These are phyloP conservation scores for Botrytis deweyae DNA, from an alignment of 2,329 filamentous ascomycete genomes.

Conservation along the genomic window DNA sequence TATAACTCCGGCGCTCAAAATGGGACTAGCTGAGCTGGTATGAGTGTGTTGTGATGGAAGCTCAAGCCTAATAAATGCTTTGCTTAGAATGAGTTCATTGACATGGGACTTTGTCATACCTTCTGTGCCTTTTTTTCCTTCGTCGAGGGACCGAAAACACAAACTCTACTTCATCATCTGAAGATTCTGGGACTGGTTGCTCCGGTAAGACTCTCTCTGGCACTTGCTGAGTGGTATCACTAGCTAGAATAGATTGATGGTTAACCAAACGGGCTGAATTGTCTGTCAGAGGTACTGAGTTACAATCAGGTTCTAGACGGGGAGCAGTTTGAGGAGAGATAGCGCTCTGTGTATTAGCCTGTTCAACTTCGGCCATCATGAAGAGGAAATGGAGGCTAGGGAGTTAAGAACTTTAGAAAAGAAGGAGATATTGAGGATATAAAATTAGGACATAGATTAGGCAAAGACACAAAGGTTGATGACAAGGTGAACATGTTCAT, in stretches of 20 bases:
- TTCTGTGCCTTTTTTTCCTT: slow-evolving; percentile 42
- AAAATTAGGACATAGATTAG: neutral
- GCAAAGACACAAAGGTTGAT: slow-evolving; percentile 17
- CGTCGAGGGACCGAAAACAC: slow-evolving; percentile 45
- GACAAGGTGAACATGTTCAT: neutral
- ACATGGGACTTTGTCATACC: slow-evolving; percentile 26
- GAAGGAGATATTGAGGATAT: slow-evolving; percentile 7
- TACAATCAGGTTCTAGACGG: neutral
- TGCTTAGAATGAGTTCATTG: neutral
- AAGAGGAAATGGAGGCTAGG: neutral
- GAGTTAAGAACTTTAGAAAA: slow-evolving; percentile 4
- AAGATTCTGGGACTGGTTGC: slow-evolving; percentile 27
- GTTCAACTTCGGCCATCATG: neutral
- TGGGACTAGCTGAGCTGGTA: neutral
- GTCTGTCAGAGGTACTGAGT: neutral
- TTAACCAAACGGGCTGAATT: slow-evolving; percentile 1
- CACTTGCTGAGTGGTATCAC: neutral
- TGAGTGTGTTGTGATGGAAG: neutral
- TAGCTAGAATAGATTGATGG: neutral
- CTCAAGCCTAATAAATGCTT: neutral
- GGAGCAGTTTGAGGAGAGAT: neutral
- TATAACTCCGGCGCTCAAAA: neutral
- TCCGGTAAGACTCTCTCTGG: neutral
- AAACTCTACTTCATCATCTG: slow-evolving; percentile 47
- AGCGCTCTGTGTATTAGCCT: neutral